Evolutionary conservation across 2,329 filamentous ascomycete genomes (phyloP).

Genomic region (Aspergillus sp.): DNA sequence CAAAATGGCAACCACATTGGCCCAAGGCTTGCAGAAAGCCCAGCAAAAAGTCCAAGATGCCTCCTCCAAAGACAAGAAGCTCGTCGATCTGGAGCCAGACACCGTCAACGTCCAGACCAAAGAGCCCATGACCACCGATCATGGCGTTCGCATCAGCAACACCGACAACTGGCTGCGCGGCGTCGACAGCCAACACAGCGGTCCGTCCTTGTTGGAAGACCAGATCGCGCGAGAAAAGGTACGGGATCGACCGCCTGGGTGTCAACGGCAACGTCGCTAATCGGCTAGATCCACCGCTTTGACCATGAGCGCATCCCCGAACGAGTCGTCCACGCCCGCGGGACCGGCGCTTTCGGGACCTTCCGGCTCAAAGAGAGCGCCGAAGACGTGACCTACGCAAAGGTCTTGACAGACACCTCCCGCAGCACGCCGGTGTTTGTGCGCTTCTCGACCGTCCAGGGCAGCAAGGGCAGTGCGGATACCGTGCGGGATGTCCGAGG

Average conservation of each 20-base stretch:
- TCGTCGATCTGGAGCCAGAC: conserved; percentile 59
- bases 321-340: conserved; percentile 66
- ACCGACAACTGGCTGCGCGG: conserved; percentile 77
- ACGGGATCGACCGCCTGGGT: conserved; percentile 8
- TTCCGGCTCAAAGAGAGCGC: conserved; percentile 66
- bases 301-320: conserved; percentile 72
- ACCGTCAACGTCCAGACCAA: conserved; percentile 60
- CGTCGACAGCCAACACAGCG: conserved; percentile 60
- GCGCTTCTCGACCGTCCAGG: conserved; percentile 76
- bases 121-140: conserved; percentile 70
- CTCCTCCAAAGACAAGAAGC: conserved; percentile 44
- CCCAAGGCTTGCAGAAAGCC: too few species aligned
- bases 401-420: conserved; percentile 66
- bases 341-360: conserved; percentile 63
- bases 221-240: conserved; percentile 72
- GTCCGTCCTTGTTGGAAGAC: conserved; percentile 71
- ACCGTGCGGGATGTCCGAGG: conserved; percentile 81
- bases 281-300: conserved; percentile 58
- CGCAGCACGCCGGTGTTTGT: conserved; percentile 65
- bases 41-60: neutral
- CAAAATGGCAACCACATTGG: too few species aligned
- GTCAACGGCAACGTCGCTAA: neutral
- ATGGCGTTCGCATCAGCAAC: conserved; percentile 69
- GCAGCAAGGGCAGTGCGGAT: conserved; percentile 72
- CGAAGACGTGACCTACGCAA: conserved; percentile 62